phyloP scores from a whole-genome alignment of 2,329 filamentous ascomycete species.

The Ascochyta koolunga region DNA sequence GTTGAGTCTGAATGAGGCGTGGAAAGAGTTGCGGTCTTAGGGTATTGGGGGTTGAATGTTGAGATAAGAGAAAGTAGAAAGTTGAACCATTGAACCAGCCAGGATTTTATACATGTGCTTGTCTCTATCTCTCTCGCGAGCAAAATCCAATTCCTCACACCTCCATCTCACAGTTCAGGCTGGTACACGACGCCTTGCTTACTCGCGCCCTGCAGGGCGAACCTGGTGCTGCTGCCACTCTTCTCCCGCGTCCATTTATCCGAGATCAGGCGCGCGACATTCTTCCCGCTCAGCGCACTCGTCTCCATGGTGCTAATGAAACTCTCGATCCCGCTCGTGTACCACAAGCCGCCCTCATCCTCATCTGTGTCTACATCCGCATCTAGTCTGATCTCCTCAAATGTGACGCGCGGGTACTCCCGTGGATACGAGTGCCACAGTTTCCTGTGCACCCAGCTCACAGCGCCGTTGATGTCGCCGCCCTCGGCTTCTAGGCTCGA shows the following conservation, averaged over 20 bases:
- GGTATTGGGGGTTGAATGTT: no score
- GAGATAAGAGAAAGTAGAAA: no score
- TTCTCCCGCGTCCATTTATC: constrained; percentile 59
- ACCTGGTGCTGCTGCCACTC: neutral
- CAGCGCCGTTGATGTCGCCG: constrained; percentile 38
- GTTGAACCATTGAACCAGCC: no score
- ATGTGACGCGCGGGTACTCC: constrained; percentile 81
- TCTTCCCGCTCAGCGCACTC: constrained; percentile 87
- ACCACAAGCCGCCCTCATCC: constrained; percentile 62
- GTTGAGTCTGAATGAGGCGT: no score
- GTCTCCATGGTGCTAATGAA: constrained; percentile 99
- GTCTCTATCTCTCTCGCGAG: no score
- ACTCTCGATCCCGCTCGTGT: constrained; percentile 76
- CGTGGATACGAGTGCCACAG: constrained; percentile 89
- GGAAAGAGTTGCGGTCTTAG: no score
- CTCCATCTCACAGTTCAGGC: neutral
- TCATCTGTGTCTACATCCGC: constrained; percentile 58
- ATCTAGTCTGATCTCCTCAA: constrained; percentile 65
- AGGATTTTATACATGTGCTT: no score
- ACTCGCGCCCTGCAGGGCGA: neutral
- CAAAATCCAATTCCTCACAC: neutral
- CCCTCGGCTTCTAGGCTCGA: constrained; percentile 41
- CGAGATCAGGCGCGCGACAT: constrained; percentile 74
- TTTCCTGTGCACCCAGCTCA: constrained; percentile 46
- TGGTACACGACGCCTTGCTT: neutral